Evolutionary conservation across 176 grass and related monocot species (phyloP), one percentile per base, ranked within the genome.

Genomic region (Zea luxurians): DNA sequence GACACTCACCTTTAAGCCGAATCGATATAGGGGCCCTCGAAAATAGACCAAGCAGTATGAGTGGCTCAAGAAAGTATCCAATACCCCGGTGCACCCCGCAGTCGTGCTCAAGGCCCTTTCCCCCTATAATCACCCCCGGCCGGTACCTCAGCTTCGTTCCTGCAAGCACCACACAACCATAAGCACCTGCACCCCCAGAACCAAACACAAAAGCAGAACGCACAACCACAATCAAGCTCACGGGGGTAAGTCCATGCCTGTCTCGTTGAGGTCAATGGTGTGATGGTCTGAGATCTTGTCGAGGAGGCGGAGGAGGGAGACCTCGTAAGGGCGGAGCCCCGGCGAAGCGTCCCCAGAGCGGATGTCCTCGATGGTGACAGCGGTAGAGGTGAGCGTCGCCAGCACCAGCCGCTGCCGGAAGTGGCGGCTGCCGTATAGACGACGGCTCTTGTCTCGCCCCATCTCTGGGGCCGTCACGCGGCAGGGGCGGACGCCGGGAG

Each of bases 351-450:
- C 90, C 53, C 77, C 85, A 37, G 92, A 80, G 61, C 88, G 96
- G 67, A 95, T 92, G 62, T 95, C 92, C 5, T 84, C 90, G 60
- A 98, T 80, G 61, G 87, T 83, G 72, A 99, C 61, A 12, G 88
- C 66, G 9, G 87, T 90, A 44, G 74, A 79, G 20, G 90, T 80
- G 27, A 99, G 90, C 63, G 90, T 92, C 48, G 96, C 78, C 37
- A 99, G 88, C 54, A 92, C 82, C 74, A 99, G 44, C 59, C 96
- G 83, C 92, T 99, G 89, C 73, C 95, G 85, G 50, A 99, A 68
- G 53, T 95, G 70, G 18, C 78, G 54, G 79, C 88, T 87, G n/a
- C 96, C 90, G 8, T 85, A 76, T 35, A 99, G 54, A 49, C 83
- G 73, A 80, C 83, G 75, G 44, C 68, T 60, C 35, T 83, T 81